Base-by-base conservation (phyloP, 2,329 filamentous ascomycete genomes). In the Sporothrix pallida region DNA sequence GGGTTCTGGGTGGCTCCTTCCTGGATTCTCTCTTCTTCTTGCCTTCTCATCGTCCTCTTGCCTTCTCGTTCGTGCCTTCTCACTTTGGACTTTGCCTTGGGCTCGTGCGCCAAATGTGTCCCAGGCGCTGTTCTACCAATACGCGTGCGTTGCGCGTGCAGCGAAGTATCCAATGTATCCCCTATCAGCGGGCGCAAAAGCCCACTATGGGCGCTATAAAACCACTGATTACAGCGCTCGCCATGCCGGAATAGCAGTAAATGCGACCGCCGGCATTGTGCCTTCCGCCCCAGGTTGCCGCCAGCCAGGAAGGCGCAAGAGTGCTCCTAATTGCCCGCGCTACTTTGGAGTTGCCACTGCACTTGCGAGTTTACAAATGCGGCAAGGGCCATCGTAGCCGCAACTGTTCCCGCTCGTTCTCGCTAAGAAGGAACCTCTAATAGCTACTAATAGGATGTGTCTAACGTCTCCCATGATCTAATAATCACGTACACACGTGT, bases 161-260 rank as follows among this genome's bases (percentile, higher is more conserved):
- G 44, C 31, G 67, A 26, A 70, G 6, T 15, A 17, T 44, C 50
- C 56, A 31, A 46, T 62, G 48, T 67, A 31, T 46, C 54, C 46
- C 56, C 60, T 31, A 37, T 13, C 37, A 20, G 69, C 62, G 46
- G 31, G 46, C 58, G 37, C 54, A 23, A 23, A 15, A 44, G 56
- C 15, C 72, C 60, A 67, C 42, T 48, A 44, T 54, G 67, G 67
- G 26, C 26, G 42, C 68, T 71, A 58, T 50, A 67, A 71, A 63
- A 50, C 58, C 31, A 2, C 20, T 8, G 54, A n/a, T 65, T 67
- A 71, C 68, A 60, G 68, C 50, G 42, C 20, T 23, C 23, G 46
- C 42, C 26, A 17, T 8, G 20, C 44, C 70, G 73, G 73, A 72
- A 69, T 74, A 72, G 73, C 44, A 70, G 73, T 72, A 74, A 74